Percentiles rank a stretch among this genome's conserved stretches.
Conservation (phyloP, 2,329 filamentous ascomycete genomes). For the Aquanectria penicillioides region DNA sequence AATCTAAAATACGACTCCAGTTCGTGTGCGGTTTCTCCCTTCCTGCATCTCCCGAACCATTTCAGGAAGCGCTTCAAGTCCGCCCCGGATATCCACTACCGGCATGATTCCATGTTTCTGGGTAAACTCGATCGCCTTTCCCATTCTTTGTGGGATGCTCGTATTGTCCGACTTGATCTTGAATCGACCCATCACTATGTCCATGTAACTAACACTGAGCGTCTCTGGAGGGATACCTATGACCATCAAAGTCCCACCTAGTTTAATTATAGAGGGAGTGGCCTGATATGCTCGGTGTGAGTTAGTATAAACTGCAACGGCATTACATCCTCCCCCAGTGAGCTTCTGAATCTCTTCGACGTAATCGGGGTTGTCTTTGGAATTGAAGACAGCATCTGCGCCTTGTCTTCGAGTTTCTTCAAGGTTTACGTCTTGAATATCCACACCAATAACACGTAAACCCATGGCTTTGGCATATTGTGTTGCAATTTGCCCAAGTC, state of each 20-base stretch:
- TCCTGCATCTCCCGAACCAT: slow-evolving; percentile 28
- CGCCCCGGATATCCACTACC: slow-evolving; percentile 24
- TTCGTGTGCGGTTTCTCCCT: slow-evolving; percentile 19
- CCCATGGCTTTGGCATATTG: slow-evolving; percentile 59
- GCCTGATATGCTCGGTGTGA: slow-evolving; percentile 32
- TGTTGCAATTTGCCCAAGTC: slow-evolving; percentile 56
- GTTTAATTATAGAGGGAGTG: slow-evolving; percentile 48
- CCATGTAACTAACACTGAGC: slow-evolving; percentile 49
- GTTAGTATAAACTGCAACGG: slow-evolving; percentile 53
- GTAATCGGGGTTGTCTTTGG: slow-evolving; percentile 49
- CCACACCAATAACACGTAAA: slow-evolving; percentile 53
- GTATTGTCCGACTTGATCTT: slow-evolving; percentile 54
- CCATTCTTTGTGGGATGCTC: slow-evolving; percentile 53
- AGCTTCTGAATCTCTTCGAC: slow-evolving; percentile 51
- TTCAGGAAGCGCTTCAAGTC: slow-evolving; percentile 20
- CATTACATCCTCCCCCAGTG: slow-evolving; percentile 52
- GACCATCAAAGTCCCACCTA: slow-evolving; percentile 54
- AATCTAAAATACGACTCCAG: slow-evolving; percentile 19
- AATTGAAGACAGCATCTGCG: slow-evolving; percentile 55
- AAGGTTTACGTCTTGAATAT: slow-evolving; percentile 55
- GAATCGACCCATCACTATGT: slow-evolving; percentile 52
- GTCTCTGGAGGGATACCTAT: slow-evolving; percentile 52
- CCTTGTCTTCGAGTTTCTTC: slow-evolving; percentile 50
- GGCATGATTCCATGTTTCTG: slow-evolving; percentile 45
- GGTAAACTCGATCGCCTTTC: slow-evolving; percentile 55